phyloP scores from a whole-genome alignment of 176 grass and related monocot genomes.

The Oryza meridionalis region DNA sequence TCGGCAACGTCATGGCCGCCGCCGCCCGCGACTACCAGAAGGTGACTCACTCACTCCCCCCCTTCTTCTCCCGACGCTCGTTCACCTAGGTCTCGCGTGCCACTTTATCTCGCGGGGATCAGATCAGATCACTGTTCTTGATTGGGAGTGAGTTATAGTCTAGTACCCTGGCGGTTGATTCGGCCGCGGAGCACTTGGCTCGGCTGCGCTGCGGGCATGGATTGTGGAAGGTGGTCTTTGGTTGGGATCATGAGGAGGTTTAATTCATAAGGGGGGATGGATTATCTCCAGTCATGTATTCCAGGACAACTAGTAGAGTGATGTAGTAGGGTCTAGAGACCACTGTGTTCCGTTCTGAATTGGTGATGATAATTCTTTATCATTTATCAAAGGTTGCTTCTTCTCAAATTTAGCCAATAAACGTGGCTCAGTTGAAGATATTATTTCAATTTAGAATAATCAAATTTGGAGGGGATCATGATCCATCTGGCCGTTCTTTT shows the following conservation, averaged over 20 bases:
- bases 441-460: not conserved
- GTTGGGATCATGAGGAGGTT: not conserved
- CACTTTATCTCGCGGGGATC: conserved; percentile 5
- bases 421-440: not conserved
- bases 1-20: conserved; percentile 87
- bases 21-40: conserved; percentile 94
- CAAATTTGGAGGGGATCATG: not conserved
- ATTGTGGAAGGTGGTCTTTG: not conserved
- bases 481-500: not conserved
- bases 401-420: not conserved
- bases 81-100: not conserved
- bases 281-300: not conserved
- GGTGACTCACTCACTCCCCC: conserved; percentile 33
- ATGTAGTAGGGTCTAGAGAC: not conserved
- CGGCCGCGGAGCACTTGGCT: not conserved
- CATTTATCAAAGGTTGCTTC: not conserved
- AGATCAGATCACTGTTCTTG: not conserved
- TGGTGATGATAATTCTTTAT: not conserved
- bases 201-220: not conserved
- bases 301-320: not conserved
- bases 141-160: not conserved
- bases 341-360: not conserved
- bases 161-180: not conserved
- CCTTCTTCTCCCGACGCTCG: too few relatives aligned
- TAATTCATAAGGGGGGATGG: not conserved